Base-by-base conservation (phyloP, 129 eudicot genomes). In the Pulicaria dysenterica region DNA sequence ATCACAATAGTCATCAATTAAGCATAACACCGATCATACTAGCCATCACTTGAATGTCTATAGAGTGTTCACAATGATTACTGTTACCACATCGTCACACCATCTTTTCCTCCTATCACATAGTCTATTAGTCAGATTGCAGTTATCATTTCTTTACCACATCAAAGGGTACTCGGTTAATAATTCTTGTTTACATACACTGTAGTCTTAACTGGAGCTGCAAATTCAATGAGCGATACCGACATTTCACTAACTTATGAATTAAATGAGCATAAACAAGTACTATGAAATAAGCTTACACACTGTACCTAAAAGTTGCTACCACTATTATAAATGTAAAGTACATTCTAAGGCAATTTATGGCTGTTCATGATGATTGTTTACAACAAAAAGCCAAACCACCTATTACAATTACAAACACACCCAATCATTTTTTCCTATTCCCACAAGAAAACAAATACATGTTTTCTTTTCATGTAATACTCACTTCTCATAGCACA, bases 301-400 rank as follows among this genome's bases (percentile, higher is more conserved):
- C 64, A 16, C 62, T 70, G 72, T 70, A 78, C 82, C 82, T 70
- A 78, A 70, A 77, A 77, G 77, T 77, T 77, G 76, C 80, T 51
- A 61, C 14, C 70, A 67, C 67, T 46, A 76, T 49, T 76, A 76
- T 61, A 69, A 77, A 64, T 70, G 72, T 70, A 62, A 70, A 61
- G 77, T 78, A 78, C 77, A 70, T 55, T 63, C 59, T 40, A 78
- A 78, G 82, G 82, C 82, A 70, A 77, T 77, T 62, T 77, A 61
- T 77, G 70, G 75, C 76, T 69, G 41, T 49, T 69, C 81, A 77
- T 78, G 67, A 78, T 78, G 82, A 62, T 63, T 70, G 59, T 78
- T 78, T 61, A 53, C 73, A 67, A 76, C 69, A 67, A 67, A 65
- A 57, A 16, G 69, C 47, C 60, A 67, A 76, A 70, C 81, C 47